Conservation (phyloP, 1,139 yeast species). For the Saccharomyces hybrid region DNA sequence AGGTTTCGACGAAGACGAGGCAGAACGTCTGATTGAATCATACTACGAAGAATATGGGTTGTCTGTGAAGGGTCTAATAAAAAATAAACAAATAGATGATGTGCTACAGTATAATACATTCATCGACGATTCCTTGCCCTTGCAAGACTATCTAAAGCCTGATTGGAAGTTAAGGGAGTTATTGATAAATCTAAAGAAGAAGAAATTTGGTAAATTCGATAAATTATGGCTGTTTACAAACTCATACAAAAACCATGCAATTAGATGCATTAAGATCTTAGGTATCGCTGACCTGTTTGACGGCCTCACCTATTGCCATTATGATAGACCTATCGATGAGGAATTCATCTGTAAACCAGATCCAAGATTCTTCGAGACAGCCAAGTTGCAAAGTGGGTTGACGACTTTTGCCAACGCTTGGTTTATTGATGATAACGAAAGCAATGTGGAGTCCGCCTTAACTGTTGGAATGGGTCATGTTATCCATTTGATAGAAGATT, state of each 20-base stretch:
- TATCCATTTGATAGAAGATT: constrained; percentile 36
- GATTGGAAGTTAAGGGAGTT: constrained; percentile 46
- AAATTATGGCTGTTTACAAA: constrained; percentile 85
- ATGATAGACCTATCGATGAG: constrained; percentile 35
- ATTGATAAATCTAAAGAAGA: constrained; percentile 37
- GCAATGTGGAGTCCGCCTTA: constrained; percentile 44
- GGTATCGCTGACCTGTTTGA: constrained; percentile 89
- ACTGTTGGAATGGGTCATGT: constrained; percentile 39
- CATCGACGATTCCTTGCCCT: constrained; percentile 91
- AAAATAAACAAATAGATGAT: constrained; percentile 64
- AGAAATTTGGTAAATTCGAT: constrained; percentile 40
- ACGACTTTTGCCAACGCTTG: constrained; percentile 42
- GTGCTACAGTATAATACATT: constrained; percentile 79
- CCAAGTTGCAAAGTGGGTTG: constrained; percentile 57
- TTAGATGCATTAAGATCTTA: constrained; percentile 63
- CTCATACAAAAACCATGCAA: constrained; percentile 85
- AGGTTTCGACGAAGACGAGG: constrained; percentile 57
- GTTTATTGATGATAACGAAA: constrained; percentile 81
- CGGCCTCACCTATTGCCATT: constrained; percentile 89
- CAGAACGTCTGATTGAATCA: constrained; percentile 56
- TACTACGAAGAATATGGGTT: constrained; percentile 85
- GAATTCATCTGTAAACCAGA: constrained; percentile 87
- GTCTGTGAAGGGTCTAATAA: constrained; percentile 84
- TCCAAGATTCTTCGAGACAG: constrained; percentile 47
- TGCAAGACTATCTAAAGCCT: constrained; percentile 63